phyloP scores from a whole-genome alignment of 345 rosid species.

The Citrus hindsii region DNA sequence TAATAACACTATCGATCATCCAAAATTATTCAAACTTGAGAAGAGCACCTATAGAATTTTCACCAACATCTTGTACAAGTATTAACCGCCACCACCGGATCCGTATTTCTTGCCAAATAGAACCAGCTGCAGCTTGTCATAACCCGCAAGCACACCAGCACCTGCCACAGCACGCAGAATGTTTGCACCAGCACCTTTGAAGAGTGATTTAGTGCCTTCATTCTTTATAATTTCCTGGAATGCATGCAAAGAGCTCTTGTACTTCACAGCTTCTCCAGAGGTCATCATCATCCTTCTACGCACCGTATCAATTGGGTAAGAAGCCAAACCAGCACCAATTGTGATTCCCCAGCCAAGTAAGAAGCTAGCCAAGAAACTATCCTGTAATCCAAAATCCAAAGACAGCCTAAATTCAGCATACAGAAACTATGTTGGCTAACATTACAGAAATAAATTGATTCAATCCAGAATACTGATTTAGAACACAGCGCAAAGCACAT shows the following conservation, averaged over 20 bases:
- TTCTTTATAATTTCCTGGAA: slow-evolving; percentile 49
- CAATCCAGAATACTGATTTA: not conserved
- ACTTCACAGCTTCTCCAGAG: slow-evolving; percentile 67
- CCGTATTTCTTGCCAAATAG: slow-evolving; percentile 56
- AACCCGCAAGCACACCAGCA: slow-evolving; percentile 67
- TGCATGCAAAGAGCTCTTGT: slow-evolving; percentile 50
- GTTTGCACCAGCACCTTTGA: slow-evolving; percentile 70
- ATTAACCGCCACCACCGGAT: slow-evolving; percentile 44
- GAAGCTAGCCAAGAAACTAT: slow-evolving; percentile 63
- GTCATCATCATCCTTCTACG: slow-evolving; percentile 80
- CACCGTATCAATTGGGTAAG: slow-evolving; percentile 58
- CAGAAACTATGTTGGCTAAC: not conserved
- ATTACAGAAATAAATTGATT: not conserved
- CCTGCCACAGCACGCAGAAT: slow-evolving; percentile 59
- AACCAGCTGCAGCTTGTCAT: slow-evolving; percentile 58
- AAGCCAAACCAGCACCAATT: slow-evolving; percentile 54
- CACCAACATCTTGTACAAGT: not conserved
- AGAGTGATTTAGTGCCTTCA: slow-evolving; percentile 53
- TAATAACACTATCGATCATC: slow-evolving; percentile 5
- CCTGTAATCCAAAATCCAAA: slow-evolving; percentile 31
- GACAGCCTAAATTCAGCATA: not conserved
- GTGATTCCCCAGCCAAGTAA: slow-evolving; percentile 60
- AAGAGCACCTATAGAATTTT: slow-evolving; percentile 1
- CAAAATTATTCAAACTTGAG: slow-evolving; percentile 29
- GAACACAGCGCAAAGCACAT: not conserved